These are phyloP conservation scores for Aspergillus pseudonomiae DNA, from an alignment of 2,329 filamentous ascomycete genomes.

Conservation along the genomic window DNA sequence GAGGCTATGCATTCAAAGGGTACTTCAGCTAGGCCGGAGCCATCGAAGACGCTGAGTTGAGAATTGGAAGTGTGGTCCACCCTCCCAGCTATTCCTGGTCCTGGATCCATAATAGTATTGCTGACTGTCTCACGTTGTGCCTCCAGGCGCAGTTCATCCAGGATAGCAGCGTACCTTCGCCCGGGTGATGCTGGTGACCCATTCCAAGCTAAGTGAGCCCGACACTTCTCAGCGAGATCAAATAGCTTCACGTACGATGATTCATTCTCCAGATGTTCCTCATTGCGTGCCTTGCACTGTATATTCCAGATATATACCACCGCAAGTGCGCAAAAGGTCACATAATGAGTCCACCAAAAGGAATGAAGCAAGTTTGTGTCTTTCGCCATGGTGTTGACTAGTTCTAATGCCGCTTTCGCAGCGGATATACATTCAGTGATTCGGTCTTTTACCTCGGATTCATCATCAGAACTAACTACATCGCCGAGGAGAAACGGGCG, in stretches of 20 bases:
- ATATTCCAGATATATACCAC: slow-evolving; percentile 60
- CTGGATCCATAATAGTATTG: background rate
- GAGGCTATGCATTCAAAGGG: background rate
- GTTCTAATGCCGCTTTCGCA: slow-evolving; percentile 24
- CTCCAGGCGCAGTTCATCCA: slow-evolving; percentile 55
- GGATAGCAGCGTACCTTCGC: slow-evolving; percentile 55
- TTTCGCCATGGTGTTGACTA: slow-evolving; percentile 22
- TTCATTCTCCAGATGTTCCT: background rate
- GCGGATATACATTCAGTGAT: slow-evolving; percentile 27
- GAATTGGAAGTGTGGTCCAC: background rate
- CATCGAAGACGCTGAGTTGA: background rate
- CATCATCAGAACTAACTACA: slow-evolving; percentile 2
- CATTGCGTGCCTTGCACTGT: background rate
- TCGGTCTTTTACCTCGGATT: background rate
- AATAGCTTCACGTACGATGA: slow-evolving; percentile 30
- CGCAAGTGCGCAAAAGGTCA: slow-evolving; percentile 56
- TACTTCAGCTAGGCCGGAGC: background rate
- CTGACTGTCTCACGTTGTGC: slow-evolving; percentile 11
- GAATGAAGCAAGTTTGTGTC: slow-evolving; percentile 25
- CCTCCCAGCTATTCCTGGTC: background rate
- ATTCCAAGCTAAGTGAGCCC: slow-evolving; percentile 47
- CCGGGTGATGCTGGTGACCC: slow-evolving; percentile 48
- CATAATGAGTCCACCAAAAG: slow-evolving; percentile 35
- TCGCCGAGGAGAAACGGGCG: slow-evolving; percentile 28
- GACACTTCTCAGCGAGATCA: slow-evolving; percentile 51